Evolutionary conservation across 352 stramenopile species (phyloP).

Genomic region (Phytophthora chlamydospora): DNA sequence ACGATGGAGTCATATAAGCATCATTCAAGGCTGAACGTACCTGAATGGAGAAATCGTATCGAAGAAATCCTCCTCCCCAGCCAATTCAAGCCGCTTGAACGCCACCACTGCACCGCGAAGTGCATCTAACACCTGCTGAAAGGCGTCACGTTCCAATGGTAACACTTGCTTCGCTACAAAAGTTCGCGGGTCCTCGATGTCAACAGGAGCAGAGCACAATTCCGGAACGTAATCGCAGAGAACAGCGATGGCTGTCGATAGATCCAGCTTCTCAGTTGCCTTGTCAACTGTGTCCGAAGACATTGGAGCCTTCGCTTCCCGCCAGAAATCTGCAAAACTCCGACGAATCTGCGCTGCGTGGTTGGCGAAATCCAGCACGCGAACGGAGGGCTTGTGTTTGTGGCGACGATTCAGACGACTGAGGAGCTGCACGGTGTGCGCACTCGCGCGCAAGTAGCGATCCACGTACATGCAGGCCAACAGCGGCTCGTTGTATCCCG

Average conservation of each 20-base stretch:
- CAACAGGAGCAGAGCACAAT: conserved; percentile 23
- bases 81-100: conserved; percentile 35
- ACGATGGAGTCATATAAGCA: no score
- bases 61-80: conserved; percentile 20
- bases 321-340: conserved; percentile 60
- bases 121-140: conserved; percentile 62
- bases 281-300: conserved; percentile 36
- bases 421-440: conserved; percentile 79
- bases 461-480: conserved; percentile 87
- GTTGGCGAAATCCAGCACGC: conserved; percentile 77
- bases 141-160: conserved; percentile 54
- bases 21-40: conserved; percentile 24
- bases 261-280: conserved; percentile 36
- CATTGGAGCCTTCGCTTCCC: conserved; percentile 33
- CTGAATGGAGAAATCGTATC: conserved; percentile 39
- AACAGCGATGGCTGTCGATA: conserved; percentile 42
- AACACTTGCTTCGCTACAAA: conserved; percentile 43
- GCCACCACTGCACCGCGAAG: conserved; percentile 36
- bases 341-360: conserved; percentile 70
- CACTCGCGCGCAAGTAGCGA: conserved; percentile 64
- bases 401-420: conserved; percentile 84
- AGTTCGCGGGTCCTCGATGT: conserved; percentile 23
- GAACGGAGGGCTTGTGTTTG: conserved; percentile 51
- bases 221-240: conserved; percentile 53
- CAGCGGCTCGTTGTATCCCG: conserved; percentile 81